These are phyloP conservation scores for Parachaetomium inaequale DNA, from an alignment of 495 filamentous ascomycete genomes.

Conservation along the genomic window DNA sequence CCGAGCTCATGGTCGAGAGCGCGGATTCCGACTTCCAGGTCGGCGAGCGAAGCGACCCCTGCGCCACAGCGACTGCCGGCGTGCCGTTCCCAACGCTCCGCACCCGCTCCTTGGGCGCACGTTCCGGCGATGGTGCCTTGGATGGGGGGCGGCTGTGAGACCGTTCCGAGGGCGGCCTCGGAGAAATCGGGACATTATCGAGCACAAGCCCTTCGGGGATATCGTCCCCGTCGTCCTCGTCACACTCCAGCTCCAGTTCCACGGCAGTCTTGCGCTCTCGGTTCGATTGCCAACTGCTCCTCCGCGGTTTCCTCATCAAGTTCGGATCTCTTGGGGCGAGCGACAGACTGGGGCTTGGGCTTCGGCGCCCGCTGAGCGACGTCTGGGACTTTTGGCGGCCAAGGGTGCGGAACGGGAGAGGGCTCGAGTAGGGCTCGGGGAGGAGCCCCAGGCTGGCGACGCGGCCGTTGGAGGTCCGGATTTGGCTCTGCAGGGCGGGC, in stretches of 20 bases:
- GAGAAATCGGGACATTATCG: conserved; percentile 94
- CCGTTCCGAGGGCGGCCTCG: conserved; percentile 67
- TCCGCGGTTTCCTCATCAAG: conserved; percentile 45
- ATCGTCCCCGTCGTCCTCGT: conserved; percentile 80
- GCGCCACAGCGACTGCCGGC: conserved; percentile 45
- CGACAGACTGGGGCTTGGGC: conserved; percentile 41
- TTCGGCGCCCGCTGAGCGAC: conserved; percentile 32
- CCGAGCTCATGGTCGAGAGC: conserved; percentile 24
- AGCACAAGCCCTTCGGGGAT: conserved; percentile 87
- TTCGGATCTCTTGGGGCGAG: conserved; percentile 43
- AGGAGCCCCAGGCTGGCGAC: conserved; percentile 31
- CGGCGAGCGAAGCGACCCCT: conserved; percentile 48
- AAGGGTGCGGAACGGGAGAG: conserved; percentile 36
- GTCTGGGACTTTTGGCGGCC: conserved; percentile 36
- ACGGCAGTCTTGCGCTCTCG: conserved; percentile 66
- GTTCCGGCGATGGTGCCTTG: conserved; percentile 56
- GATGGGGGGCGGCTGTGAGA: conserved; percentile 49
- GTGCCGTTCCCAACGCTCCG: conserved; percentile 55
- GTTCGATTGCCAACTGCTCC: conserved; percentile 68
- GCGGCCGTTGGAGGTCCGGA: conserved; percentile 32
- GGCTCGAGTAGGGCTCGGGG: conserved; percentile 32
- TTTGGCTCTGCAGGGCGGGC: conserved; percentile 30
- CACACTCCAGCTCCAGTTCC: conserved; percentile 83
- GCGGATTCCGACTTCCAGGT: conserved; percentile 43
- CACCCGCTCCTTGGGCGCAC: conserved; percentile 45